These are phyloP conservation scores for Litsea cubeba DNA, from an alignment of 164 flowering plant genomes.

Conservation along the genomic window DNA sequence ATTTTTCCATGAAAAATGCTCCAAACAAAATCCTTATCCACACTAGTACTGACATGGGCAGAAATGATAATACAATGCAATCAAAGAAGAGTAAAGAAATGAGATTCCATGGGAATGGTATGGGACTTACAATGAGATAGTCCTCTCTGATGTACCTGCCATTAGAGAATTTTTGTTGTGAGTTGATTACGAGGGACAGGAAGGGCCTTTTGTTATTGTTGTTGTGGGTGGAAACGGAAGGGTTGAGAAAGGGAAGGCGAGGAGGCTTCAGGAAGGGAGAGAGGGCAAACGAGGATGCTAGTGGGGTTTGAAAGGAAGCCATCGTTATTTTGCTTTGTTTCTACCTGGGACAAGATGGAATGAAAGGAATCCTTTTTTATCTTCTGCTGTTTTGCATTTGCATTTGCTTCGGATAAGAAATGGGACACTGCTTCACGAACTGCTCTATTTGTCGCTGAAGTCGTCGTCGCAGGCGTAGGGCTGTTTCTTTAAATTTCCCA, in stretches of 20 bases:
- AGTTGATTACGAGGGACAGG: background rate
- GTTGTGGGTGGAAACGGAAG: background rate
- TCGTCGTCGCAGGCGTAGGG: no score
- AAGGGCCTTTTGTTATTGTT: background rate
- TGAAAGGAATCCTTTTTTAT: no score
- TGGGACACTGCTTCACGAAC: no score
- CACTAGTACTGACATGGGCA: background rate
- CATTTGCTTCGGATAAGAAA: no score
- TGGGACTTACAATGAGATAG: constrained; percentile 48
- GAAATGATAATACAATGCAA: background rate
- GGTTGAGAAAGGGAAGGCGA: background rate
- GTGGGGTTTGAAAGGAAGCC: background rate
- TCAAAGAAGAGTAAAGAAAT: background rate
- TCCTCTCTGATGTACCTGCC: constrained; percentile 61
- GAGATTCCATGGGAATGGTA: background rate
- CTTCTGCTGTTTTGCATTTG: no score
- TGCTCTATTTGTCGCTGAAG: no score
- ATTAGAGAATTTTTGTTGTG: background rate
- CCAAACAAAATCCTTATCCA: no score
- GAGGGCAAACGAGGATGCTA: background rate
- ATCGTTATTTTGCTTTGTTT: no score
- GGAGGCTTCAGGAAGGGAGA: background rate
- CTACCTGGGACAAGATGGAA: no score
- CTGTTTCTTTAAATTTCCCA: no score
- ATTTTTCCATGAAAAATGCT: no score